Conservation (phyloP, 2,329 filamentous ascomycete species). For the Polychaeton citri region DNA sequence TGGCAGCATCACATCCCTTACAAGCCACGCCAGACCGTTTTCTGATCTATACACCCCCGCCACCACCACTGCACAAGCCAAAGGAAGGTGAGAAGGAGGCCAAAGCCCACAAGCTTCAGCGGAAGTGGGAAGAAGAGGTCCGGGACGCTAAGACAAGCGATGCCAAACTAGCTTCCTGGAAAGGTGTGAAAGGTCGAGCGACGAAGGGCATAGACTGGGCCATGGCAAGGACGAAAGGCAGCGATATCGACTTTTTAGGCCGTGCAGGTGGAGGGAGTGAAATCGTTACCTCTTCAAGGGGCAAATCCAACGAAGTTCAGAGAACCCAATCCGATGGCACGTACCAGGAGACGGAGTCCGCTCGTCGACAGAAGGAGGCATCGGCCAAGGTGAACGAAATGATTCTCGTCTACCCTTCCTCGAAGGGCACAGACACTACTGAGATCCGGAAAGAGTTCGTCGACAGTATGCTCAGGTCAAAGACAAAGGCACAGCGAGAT, state of each 20-base stretch:
- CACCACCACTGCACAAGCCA: constrained; percentile 28
- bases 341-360: constrained; percentile 13
- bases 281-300: constrained; percentile 1
- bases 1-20: constrained; percentile 6
- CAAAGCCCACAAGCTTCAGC: constrained; percentile 29
- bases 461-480: constrained; percentile 27
- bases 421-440: constrained; percentile 15
- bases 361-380: constrained; percentile 15
- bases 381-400: constrained; percentile 28
- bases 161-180: constrained; percentile 28
- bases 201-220: constrained; percentile 28
- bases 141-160: constrained; percentile 28
- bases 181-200: constrained; percentile 28
- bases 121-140: constrained; percentile 34
- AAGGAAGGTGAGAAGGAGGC: constrained; percentile 29
- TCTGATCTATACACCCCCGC: constrained; percentile 32
- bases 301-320: constrained; percentile 6
- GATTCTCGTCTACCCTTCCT: constrained; percentile 27
- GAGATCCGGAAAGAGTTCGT: constrained; percentile 29
- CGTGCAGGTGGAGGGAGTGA: constrained; percentile 16
- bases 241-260: constrained; percentile 32
- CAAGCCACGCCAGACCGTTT: constrained; percentile 27
- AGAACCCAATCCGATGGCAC: constrained; percentile 17
- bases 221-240: constrained; percentile 26
- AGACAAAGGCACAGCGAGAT: constrained; percentile 28